Evolutionary conservation across 2,329 filamentous ascomycete genomes (phyloP), one percentile per base, ranked within the genome.

Genomic region (Botrytis medusae): DNA sequence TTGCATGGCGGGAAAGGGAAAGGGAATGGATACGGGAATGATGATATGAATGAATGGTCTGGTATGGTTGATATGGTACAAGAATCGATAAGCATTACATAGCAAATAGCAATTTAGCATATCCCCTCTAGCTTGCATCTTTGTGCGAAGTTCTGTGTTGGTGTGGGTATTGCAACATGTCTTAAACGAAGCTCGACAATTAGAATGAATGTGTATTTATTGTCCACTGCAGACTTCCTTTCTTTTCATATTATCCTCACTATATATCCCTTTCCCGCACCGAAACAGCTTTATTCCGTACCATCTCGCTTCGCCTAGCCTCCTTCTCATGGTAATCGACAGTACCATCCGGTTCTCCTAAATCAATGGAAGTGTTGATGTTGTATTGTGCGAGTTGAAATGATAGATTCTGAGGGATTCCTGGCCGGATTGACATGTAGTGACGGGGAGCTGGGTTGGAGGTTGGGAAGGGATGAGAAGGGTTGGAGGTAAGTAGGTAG

Each of bases 11-110:
- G 37, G 37, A 20, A 44, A 44, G 7, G 37, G 37, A 42, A 62
- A 40, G 44, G 34, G 37, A 29, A 44, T 29, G 37, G 32, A 22
- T 16, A 40, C 9, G 2, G 46, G 46, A 54, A 67, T 67, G 46
- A 54, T 40, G 64, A 67, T 34, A 48, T 40, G 46, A 65, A 67
- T 34, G 22, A 67, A 67, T 67, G 44, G 37, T 44, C 25, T 63
- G 61, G n/a, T 16, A 62, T 63, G 61, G 22, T 63, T 63, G 20
- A 42, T 64, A 7, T 46, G n/a, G 18, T 64, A 25, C 18, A 64
- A 34, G 42, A 32, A 46, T 64, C n/a, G 9, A 46, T 20, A 22
- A 32, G 18, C n/a, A 46, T 22, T 46, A 32, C 14, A 34, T 22
- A 64, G 42, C 29, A 12, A 46, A 14, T 64, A 64, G 25, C n/a